Evolutionary conservation across 2,329 filamentous ascomycete genomes (phyloP).

Genomic region (Penicillium sp.): DNA sequence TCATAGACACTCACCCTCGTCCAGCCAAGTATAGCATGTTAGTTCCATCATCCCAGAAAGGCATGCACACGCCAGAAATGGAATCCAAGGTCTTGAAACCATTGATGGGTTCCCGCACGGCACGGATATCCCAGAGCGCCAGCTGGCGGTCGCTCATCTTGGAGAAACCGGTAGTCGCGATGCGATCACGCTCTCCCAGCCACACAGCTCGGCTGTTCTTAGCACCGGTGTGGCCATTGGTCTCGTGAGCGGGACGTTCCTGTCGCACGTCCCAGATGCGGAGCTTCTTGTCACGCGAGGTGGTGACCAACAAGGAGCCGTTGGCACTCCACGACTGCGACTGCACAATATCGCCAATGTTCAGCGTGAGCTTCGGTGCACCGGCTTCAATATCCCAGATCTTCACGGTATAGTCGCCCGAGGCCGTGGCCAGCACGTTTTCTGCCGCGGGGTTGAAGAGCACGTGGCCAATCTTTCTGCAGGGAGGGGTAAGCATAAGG

Average conservation of each 20-base stretch:
- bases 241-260: conserved; percentile 81
- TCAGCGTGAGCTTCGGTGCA: conserved; percentile 70
- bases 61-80: conserved; percentile 97
- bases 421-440: conserved; percentile 91
- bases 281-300: conserved; percentile 96
- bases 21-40: conserved; percentile 94
- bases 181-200: conserved; percentile 94
- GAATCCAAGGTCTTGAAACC: conserved; percentile 90
- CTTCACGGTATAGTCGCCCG: conserved; percentile 92
- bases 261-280: conserved; percentile 96
- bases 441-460: conserved; percentile 96
- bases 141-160: conserved; percentile 97
- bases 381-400: conserved; percentile 89
- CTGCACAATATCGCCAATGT: conserved; percentile 89
- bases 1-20: conserved; percentile 69
- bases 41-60: conserved; percentile 98
- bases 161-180: conserved; percentile 96
- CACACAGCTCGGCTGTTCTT: conserved; percentile 97
- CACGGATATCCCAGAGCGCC: conserved; percentile 90
- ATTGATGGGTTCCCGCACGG: conserved; percentile 74
- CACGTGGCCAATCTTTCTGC: conserved; percentile 94
- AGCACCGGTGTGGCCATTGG: conserved; percentile 80
- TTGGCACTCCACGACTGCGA: conserved; percentile 93
- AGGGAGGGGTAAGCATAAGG: conserved; percentile 21
- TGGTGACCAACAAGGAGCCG: conserved; percentile 82